A percentile compares a stretch with the other conserved stretches of the same genome.
phyloP scores from a whole-genome alignment of 192 early-diverging fungal genomes.

The Entrophospora sp. region DNA sequence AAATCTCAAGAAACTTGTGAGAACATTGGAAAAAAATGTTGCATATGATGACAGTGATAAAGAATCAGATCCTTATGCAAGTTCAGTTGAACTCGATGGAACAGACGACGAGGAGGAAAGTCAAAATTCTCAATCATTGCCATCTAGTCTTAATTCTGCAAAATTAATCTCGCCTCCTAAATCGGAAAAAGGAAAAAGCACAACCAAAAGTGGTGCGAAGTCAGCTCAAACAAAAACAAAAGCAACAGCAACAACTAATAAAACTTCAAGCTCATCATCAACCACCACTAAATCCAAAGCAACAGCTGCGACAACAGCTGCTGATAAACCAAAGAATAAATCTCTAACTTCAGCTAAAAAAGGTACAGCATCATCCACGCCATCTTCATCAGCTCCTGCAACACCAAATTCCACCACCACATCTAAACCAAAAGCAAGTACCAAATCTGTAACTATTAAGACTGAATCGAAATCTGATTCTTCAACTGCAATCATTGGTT shows the following conservation, averaged over 20 bases:
- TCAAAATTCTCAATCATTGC: not conserved
- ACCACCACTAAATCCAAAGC: not conserved
- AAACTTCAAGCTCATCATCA: too few relatives aligned
- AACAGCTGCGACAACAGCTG: too few relatives aligned
- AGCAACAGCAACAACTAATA: not conserved
- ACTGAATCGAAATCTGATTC: too few relatives aligned
- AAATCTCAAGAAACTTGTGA: constrained; percentile 54
- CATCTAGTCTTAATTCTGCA: not conserved
- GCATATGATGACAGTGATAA: constrained; percentile 51
- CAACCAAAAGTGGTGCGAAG: not conserved
- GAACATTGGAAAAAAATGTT: constrained; percentile 53
- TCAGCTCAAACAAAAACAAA: not conserved
- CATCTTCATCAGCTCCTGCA: too few relatives aligned
- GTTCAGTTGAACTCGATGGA: constrained; percentile 24
- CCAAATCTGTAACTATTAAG: too few relatives aligned
- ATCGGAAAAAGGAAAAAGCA: not conserved
- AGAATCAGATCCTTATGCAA: constrained; percentile 48
- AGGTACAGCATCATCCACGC: too few relatives aligned
- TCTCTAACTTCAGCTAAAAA: too few relatives aligned
- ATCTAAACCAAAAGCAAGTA: too few relatives aligned
- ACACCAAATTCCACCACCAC: too few relatives aligned
- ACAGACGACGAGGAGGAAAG: constrained; percentile 6
- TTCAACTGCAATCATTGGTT: too few relatives aligned
- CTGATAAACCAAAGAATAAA: too few relatives aligned
- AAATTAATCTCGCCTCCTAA: not conserved